A percentile compares a stretch with the other conserved stretches of the same genome.
These are phyloP conservation scores for Penicillium desertorum DNA, from an alignment of 495 filamentous ascomycete genomes.

Conservation along the genomic window DNA sequence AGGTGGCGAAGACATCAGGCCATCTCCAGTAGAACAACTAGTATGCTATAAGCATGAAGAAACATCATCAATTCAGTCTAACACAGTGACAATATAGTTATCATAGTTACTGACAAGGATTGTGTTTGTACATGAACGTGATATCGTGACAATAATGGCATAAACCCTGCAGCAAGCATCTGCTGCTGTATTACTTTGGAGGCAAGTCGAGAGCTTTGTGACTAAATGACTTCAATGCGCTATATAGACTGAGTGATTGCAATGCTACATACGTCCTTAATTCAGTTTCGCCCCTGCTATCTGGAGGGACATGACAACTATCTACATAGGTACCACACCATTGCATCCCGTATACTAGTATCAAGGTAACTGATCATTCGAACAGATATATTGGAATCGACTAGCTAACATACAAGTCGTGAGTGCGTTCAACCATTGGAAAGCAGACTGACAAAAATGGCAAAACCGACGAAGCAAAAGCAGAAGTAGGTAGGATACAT, in stretches of 20 bases:
- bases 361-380: neutral
- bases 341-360: neutral
- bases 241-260: neutral
- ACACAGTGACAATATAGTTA: neutral
- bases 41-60: neutral
- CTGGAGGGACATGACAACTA: neutral
- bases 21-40: neutral
- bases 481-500: slow-evolving; percentile 10
- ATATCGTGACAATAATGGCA: neutral
- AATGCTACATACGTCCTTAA: neutral
- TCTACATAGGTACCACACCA: neutral
- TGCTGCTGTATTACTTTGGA: neutral
- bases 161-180: neutral
- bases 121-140: neutral
- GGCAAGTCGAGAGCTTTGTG: neutral
- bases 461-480: slow-evolving; percentile 14
- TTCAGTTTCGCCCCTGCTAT: neutral
- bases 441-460: slow-evolving; percentile 10
- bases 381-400: slow-evolving; percentile 17
- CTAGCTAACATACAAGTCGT: slow-evolving; percentile 28
- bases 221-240: neutral
- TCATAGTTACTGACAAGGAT: neutral
- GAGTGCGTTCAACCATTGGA: slow-evolving; percentile 20
- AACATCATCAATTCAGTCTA: neutral
- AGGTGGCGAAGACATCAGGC: slow-evolving; percentile 11